Evolutionary conservation across 805 yeast species (phyloP), one percentile per base, ranked within the genome.

Genomic region (Saccharomyces paradoxus): DNA sequence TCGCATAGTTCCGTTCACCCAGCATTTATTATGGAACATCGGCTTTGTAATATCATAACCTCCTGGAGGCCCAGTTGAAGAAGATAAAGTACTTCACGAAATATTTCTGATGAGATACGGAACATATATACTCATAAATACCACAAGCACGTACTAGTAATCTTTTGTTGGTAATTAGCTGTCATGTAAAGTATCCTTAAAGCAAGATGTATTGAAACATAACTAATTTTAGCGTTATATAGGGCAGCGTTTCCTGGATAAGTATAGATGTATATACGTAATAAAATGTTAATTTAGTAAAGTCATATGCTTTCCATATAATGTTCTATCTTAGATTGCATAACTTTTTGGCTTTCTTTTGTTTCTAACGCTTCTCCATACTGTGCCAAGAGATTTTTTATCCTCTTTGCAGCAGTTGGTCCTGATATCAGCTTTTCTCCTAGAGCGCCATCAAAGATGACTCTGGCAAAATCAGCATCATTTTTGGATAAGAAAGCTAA

Each of bases 381-480:
- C 0, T 67, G 70, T 58, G 78, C 75, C 58, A 81, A 72, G 8
- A 72, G 58, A 9, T 63, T 69, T 59, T 79, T 80, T 8, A 81
- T 63, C n/a, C 61, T 61, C 17, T 71, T 70, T 4, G 71, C 63
- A 30, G 79, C 81, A 2, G 61, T 59, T 29, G 75, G 79, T 32
- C 78, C 75, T 14, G 60, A 60, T 2, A 80, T 56, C 4, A 71
- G 49, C 4, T 66, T 69, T 53, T 73, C 75, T 41, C 67, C 70
- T 0, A 71, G 60, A 0, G 81, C 78, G 58, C 78, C 79, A 47
- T 80, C 82, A 56, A 74, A 71, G 12, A 81, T 63, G 47, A 80
- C 74, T 53, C 73, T 70, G 0, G 84, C 83, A 65, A 82, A 81
- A 56, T 78, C 81, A 47, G 84, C 66, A 62, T 82, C 84, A 47